These are phyloP conservation scores for Mycena pura DNA, from an alignment of 768 basidiomycete genomes.

Conservation along the genomic window DNA sequence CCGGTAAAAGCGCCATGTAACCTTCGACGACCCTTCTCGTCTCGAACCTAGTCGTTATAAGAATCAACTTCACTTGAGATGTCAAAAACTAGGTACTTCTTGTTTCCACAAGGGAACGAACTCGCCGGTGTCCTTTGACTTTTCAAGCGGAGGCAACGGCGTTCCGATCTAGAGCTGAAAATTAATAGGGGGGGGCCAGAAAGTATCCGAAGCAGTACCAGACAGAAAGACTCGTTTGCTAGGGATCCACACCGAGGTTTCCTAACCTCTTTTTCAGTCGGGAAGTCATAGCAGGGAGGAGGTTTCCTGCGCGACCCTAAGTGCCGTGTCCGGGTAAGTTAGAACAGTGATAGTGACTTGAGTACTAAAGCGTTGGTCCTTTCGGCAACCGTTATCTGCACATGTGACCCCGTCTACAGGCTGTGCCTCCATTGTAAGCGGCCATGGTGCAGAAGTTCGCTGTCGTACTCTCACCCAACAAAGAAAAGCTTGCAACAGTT, in stretches of 20 bases:
- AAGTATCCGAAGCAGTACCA: constrained; percentile 54
- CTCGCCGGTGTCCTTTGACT: constrained; percentile 89
- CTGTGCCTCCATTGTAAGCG: too few species aligned
- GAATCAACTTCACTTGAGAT: too few species aligned
- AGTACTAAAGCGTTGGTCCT: too few species aligned
- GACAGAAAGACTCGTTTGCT: constrained; percentile 85
- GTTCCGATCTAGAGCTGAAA: constrained; percentile 79
- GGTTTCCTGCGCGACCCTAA: background rate
- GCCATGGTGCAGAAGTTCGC: too few species aligned
- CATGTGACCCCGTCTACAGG: too few species aligned
- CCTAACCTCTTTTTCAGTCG: constrained; percentile 87
- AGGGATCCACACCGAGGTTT: constrained; percentile 76
- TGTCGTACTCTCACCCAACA: too few species aligned
- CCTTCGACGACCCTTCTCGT: constrained; percentile 90
- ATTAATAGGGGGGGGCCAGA: background rate
- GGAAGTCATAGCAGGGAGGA: constrained; percentile 41
- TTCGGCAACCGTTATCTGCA: too few species aligned
- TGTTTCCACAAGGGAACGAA: constrained; percentile 99
- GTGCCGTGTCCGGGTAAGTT: too few species aligned
- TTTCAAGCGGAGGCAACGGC: constrained; percentile 92
- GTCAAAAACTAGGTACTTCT: constrained; percentile 60
- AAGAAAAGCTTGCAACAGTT: too few species aligned
- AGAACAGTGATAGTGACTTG: too few species aligned
- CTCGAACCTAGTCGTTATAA: constrained; percentile 66
- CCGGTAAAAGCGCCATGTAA: constrained; percentile 99